Conservation (phyloP, 2,329 filamentous ascomycete genomes). For the Leptosphaerulina australis region DNA sequence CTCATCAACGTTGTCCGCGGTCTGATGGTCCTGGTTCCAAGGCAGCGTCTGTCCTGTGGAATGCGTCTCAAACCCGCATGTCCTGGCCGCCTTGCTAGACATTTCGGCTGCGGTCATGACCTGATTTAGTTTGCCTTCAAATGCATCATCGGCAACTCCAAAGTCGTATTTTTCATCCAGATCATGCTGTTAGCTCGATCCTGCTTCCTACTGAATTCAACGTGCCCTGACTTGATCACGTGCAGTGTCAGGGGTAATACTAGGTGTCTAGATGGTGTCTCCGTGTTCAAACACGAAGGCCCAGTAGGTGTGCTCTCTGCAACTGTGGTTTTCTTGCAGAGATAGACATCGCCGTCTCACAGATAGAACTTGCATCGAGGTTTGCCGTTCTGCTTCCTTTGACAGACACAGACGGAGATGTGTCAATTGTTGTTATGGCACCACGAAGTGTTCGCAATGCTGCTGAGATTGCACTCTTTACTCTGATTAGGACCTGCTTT, state of each 20-base stretch:
- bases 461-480: slow-evolving; percentile 52
- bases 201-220: slow-evolving; percentile 38
- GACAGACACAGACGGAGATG: slow-evolving; percentile 61
- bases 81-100: slow-evolving; percentile 50
- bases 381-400: slow-evolving; percentile 52
- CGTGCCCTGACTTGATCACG: slow-evolving; percentile 17
- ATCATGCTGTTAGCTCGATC: slow-evolving; percentile 31
- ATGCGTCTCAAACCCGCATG: slow-evolving; percentile 48
- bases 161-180: slow-evolving; percentile 45
- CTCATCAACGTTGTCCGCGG: slow-evolving; percentile 14
- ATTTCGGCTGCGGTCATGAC: slow-evolving; percentile 43
- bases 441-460: neutral
- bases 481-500: slow-evolving; percentile 64
- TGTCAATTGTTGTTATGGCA: slow-evolving; percentile 12
- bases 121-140: slow-evolving; percentile 41
- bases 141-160: slow-evolving; percentile 38
- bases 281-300: slow-evolving; percentile 21
- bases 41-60: slow-evolving; percentile 45
- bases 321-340: slow-evolving; percentile 56
- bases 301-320: slow-evolving; percentile 55
- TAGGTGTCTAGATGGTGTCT: slow-evolving; percentile 26
- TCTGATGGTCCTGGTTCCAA: slow-evolving; percentile 41
- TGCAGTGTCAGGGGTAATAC: slow-evolving; percentile 30
- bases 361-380: slow-evolving; percentile 63
- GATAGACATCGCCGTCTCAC: slow-evolving; percentile 61